Conservation (phyloP, 2,329 filamentous ascomycete genomes). For the Botrytis fabae region DNA sequence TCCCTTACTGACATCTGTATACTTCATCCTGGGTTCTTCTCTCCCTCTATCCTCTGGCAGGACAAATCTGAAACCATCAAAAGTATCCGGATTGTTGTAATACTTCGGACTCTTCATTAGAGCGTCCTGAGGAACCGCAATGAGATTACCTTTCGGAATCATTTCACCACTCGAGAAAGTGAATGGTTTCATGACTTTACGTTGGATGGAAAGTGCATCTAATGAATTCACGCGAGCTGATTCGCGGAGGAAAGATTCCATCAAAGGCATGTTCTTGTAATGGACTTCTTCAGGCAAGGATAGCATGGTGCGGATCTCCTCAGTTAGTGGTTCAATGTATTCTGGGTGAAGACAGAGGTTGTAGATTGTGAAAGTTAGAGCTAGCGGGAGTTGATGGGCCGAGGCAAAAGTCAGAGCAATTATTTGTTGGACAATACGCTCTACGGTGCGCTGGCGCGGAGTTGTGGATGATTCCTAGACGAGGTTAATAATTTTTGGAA, state of each 20-base stretch:
- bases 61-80: slow-evolving; percentile 1
- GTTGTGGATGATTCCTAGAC: slow-evolving; percentile 7
- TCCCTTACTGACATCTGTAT: not conserved
- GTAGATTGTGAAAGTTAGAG: slow-evolving; percentile 3
- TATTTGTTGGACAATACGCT: slow-evolving; percentile 9
- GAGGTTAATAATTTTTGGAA: not conserved
- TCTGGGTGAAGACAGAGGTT: slow-evolving; percentile 10
- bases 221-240: slow-evolving; percentile 9
- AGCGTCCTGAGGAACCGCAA: not conserved
- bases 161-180: not conserved
- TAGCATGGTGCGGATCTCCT: not conserved
- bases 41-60: not conserved
- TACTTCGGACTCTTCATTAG: not conserved
- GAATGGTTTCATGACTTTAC: slow-evolving; percentile 15
- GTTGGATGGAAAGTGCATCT: slow-evolving; percentile 2
- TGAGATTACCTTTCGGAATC: not conserved
- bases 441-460: not conserved
- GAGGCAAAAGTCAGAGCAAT: slow-evolving; percentile 7
- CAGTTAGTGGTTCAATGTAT: slow-evolving; percentile 10
- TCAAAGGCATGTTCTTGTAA: slow-evolving; percentile 2
- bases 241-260: slow-evolving; percentile 8
- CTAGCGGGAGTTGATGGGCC: slow-evolving; percentile 4
- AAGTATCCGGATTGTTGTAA: not conserved
- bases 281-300: not conserved
- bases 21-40: slow-evolving; percentile 4